Evolutionary conservation across 2,329 filamentous ascomycete genomes (phyloP).

Genomic region (Aspergillus amoenus): DNA sequence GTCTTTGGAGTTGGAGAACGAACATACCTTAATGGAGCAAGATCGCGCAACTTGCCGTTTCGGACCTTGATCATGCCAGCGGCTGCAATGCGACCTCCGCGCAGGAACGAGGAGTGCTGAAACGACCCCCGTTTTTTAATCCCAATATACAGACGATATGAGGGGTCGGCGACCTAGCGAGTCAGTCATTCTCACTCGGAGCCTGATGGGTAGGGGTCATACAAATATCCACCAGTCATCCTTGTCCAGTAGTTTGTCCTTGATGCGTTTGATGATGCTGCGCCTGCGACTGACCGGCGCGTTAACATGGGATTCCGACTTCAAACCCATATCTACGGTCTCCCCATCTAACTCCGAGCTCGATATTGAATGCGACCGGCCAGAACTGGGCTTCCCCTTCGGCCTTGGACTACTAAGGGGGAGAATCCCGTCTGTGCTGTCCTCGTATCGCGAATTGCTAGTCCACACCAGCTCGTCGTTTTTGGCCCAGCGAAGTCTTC

Average conservation of each 20-base stretch:
- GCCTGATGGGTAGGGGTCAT: slow-evolving; percentile 16
- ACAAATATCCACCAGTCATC: slow-evolving; percentile 94
- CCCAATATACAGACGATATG: slow-evolving; percentile 76
- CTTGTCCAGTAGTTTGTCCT: slow-evolving; percentile 70
- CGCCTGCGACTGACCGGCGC: slow-evolving; percentile 68
- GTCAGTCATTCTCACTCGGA: neutral
- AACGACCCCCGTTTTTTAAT: slow-evolving; percentile 88
- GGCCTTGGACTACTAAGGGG: slow-evolving; percentile 34
- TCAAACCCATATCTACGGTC: neutral
- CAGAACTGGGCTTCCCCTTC: slow-evolving; percentile 1
- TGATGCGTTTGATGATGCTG: slow-evolving; percentile 73
- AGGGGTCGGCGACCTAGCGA: slow-evolving; percentile 63
- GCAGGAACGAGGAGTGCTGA: slow-evolving; percentile 86
- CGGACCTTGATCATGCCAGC: slow-evolving; percentile 85
- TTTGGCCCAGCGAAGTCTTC: slow-evolving; percentile 82
- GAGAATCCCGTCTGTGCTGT: slow-evolving; percentile 75
- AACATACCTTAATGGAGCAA: slow-evolving; percentile 58
- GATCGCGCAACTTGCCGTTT: slow-evolving; percentile 70
- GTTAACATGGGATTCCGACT: slow-evolving; percentile 51
- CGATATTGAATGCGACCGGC: neutral
- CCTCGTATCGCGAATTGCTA: slow-evolving; percentile 65
- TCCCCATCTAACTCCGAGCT: neutral
- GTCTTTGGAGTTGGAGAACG: neutral
- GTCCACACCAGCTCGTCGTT: slow-evolving; percentile 77
- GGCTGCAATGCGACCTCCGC: slow-evolving; percentile 75